Base-by-base conservation (phyloP, 164 flowering plant genomes). In the Berberis thunbergii region DNA sequence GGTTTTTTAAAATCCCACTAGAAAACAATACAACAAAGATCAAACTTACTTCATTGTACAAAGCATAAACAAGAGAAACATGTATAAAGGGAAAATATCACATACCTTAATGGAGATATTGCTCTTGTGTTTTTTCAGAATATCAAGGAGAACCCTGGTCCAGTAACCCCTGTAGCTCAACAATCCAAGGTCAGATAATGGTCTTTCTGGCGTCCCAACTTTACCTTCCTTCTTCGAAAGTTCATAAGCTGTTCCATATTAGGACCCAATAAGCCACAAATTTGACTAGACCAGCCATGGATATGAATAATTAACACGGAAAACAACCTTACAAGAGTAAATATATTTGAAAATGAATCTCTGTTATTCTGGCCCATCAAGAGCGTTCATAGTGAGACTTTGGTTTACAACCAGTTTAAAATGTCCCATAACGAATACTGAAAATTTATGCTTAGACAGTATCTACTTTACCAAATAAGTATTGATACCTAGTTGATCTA, bases 91-190 rank as follows among this genome's bases (percentile, higher is more conserved):
- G 26, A 9, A 43, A 44, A 26, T 26, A 26, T 26, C 11, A 60
- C 69, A 49, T 75, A 88, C 96, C 95, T 89, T 94, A 58, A 94
- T 94, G 41, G 99, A 94, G 43, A 94, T 94, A 69, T 94, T 89
- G 58, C 95, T 88, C 76, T 94, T 94, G 83, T 91, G 97, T 76
- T 89, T 89, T 69, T 94, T 94, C 75, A 94, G 72, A 59, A 94
- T 94, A 74, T 91, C 97, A 12, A 91, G 68, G 59, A 94, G 96
- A 67, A 89, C 93, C 50, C 97, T 80, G 11, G 97, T 91, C 99
- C 99, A 94, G 76, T 94, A 94, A 56, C 99, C 99, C 68, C 96
- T 78, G 80, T 94, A 94, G 79, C 99, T 94, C 81, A 94, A 57
- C 61, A 88, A 70, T 52, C 98, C 97, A 45, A 94, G 85, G 73